A percentile compares a stretch with the other conserved stretches of the same genome.
These are phyloP conservation scores for Boletus patriciae DNA, from an alignment of 768 basidiomycete genomes.

Conservation along the genomic window DNA sequence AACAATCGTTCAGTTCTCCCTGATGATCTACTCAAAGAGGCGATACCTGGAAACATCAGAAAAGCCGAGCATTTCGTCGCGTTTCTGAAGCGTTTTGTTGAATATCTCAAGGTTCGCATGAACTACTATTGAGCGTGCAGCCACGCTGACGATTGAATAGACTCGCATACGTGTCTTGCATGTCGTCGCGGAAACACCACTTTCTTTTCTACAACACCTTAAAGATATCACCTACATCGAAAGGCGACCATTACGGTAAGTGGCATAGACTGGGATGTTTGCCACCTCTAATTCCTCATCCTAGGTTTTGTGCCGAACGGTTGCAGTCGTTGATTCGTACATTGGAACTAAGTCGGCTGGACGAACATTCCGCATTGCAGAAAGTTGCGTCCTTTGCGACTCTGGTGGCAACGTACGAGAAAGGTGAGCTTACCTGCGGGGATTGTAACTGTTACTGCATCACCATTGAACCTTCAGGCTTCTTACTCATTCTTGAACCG, in stretches of 20 bases:
- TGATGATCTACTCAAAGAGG: conserved; percentile 92
- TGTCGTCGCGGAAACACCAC: conserved; percentile 96
- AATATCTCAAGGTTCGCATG: conserved; percentile 84
- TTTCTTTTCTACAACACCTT: conserved; percentile 95
- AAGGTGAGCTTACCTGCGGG: conserved; percentile 50
- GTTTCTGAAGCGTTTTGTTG: conserved; percentile 96
- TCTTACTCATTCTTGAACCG: conserved; percentile 94
- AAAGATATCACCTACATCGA: conserved; percentile 99
- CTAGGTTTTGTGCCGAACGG: conserved; percentile 94
- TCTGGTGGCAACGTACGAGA: conserved; percentile 96
- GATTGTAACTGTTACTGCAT: not conserved
- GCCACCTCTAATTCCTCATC: not conserved
- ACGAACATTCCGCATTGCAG: conserved; percentile 89
- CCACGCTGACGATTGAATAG: conserved; percentile 42
- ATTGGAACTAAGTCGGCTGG: conserved; percentile 81
- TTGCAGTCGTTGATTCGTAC: conserved; percentile 93
- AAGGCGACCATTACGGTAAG: conserved; percentile 82
- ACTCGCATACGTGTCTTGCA: conserved; percentile 99
- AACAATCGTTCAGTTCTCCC: conserved; percentile 66
- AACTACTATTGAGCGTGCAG: not conserved
- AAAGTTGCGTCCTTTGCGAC: conserved; percentile 97
- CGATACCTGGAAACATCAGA: conserved; percentile 95
- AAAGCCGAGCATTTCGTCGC: conserved; percentile 99
- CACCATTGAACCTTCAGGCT: conserved; percentile 52
- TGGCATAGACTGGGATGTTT: conserved; percentile 3